phyloP scores from a whole-genome alignment of 106 monocot genomes.

The Dendrobium catenatum region DNA sequence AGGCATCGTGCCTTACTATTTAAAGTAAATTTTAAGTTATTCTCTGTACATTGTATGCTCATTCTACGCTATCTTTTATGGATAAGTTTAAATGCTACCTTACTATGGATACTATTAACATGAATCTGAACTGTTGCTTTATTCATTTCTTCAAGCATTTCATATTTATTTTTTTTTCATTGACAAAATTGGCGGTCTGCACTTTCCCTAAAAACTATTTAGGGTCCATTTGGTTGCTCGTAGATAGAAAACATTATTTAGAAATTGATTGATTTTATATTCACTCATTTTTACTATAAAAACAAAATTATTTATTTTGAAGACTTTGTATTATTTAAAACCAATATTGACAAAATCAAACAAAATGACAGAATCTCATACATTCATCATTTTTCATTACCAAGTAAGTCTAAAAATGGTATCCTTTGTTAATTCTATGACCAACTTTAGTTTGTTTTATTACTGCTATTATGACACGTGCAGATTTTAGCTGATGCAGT shows the following conservation, averaged over 20 bases:
- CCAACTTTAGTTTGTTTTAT: background rate
- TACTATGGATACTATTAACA: background rate
- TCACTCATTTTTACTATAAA: background rate
- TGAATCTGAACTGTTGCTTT: background rate
- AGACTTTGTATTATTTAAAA: background rate
- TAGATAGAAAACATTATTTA: background rate
- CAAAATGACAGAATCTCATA: background rate
- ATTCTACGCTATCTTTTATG: background rate
- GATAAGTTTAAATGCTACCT: background rate
- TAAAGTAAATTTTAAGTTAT: slow-evolving; percentile 47
- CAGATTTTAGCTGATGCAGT: slow-evolving; percentile 85
- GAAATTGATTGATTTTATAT: background rate
- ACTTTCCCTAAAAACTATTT: background rate
- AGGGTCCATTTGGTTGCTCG: background rate
- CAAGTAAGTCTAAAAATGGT: background rate
- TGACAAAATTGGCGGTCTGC: background rate
- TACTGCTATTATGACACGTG: background rate
- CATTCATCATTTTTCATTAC: background rate
- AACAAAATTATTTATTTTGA: background rate
- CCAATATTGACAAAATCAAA: background rate
- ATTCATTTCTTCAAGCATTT: background rate
- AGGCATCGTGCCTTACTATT: slow-evolving; percentile 82
- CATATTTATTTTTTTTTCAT: slow-evolving; percentile 1
- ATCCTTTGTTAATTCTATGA: background rate
- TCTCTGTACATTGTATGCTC: slow-evolving; percentile 2